Conservation (phyloP, 2,329 filamentous ascomycete species). For the Colletotrichum scovillei region DNA sequence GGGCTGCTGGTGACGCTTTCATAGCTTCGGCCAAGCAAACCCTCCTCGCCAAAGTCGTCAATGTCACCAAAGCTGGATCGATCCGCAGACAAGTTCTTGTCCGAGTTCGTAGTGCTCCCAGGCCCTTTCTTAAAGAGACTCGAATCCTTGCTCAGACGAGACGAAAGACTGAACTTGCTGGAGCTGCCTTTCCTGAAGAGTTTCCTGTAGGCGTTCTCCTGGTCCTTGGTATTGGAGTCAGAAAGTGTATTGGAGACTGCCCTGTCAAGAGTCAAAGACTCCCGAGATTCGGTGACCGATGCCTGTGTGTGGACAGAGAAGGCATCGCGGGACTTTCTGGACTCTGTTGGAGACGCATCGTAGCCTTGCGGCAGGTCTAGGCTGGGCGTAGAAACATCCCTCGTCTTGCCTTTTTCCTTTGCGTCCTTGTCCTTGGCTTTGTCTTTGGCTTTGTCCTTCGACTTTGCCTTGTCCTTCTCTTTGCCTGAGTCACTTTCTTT, state of each 20-base stretch:
- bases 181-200: conserved; percentile 74
- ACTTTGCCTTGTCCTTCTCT: conserved; percentile 48
- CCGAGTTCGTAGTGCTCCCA: conserved; percentile 67
- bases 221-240: conserved; percentile 63
- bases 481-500: conserved; percentile 47
- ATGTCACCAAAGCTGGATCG: conserved; percentile 69
- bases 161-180: conserved; percentile 73
- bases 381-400: conserved; percentile 49
- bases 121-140: conserved; percentile 69
- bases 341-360: conserved; percentile 63
- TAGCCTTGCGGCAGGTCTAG: conserved; percentile 51
- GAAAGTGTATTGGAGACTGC: conserved; percentile 68
- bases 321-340: conserved; percentile 66
- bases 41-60: conserved; percentile 63
- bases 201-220: conserved; percentile 69
- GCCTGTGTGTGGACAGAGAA: conserved; percentile 68
- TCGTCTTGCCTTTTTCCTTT: conserved; percentile 50
- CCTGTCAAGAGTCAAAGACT: conserved; percentile 67
- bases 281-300: conserved; percentile 68
- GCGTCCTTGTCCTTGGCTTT: conserved; percentile 47
- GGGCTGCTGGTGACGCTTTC: conserved; percentile 69
- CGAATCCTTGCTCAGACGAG: conserved; percentile 65
- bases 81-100: conserved; percentile 66
- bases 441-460: conserved; percentile 47
- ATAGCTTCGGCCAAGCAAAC: conserved; percentile 60